A percentile compares a stretch with the other conserved stretches of the same genome.
These are phyloP conservation scores for Monosporascus ibericus DNA, from an alignment of 2,329 filamentous ascomycete species.

Conservation along the genomic window DNA sequence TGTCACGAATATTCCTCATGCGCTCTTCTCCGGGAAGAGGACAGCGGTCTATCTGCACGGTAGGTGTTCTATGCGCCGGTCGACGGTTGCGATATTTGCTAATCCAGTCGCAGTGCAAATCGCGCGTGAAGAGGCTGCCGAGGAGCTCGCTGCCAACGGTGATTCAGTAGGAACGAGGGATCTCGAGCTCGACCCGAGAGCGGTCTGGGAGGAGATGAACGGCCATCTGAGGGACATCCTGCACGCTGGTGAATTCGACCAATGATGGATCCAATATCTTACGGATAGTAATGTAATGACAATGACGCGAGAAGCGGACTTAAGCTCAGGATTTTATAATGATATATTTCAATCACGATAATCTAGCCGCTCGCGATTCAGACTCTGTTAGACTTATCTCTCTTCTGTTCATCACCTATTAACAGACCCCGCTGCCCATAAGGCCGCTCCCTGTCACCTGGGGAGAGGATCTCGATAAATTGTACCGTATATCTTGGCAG, in stretches of 20 bases:
- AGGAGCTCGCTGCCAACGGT: slow-evolving; percentile 26
- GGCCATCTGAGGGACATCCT: slow-evolving; percentile 35
- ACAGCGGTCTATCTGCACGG: slow-evolving; percentile 52
- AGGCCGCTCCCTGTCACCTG: no score
- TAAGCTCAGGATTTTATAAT: no score
- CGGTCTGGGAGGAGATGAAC: slow-evolving; percentile 42
- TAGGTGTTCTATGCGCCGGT: slow-evolving; percentile 27
- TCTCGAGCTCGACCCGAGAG: slow-evolving; percentile 30
- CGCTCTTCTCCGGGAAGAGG: slow-evolving; percentile 53
- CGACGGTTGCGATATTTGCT: background rate
- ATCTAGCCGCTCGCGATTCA: no score
- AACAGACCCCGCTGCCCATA: no score
- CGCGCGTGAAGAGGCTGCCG: slow-evolving; percentile 31
- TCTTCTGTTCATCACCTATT: no score
- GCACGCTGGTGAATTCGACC: slow-evolving; percentile 37
- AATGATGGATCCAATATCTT: slow-evolving; percentile 5
- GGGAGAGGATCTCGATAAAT: no score
- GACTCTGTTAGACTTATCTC: no score
- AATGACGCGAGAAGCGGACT: no score
- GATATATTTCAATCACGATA: no score
- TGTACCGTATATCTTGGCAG: no score
- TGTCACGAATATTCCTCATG: slow-evolving; percentile 56
- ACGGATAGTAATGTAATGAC: no score
- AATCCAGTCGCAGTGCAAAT: slow-evolving; percentile 29
- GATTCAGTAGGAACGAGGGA: slow-evolving; percentile 24